A percentile compares a stretch with the other conserved stretches of the same genome.
phyloP scores from a whole-genome alignment of 2,329 filamentous ascomycete species.

The Fusarium brachygibbosum region DNA sequence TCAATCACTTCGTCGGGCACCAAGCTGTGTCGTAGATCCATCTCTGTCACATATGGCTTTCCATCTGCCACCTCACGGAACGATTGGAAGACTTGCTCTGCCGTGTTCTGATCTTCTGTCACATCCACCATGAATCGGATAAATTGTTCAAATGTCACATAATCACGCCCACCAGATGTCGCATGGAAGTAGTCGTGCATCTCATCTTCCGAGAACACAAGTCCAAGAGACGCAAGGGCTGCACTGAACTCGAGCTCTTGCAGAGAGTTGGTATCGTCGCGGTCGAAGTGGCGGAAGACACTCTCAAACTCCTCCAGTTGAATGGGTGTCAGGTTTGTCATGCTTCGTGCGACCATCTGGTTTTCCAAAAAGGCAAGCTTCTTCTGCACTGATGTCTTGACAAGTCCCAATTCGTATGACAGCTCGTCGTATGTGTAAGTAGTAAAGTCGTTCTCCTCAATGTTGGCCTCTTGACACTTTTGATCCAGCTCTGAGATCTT shows the following conservation, averaged over 20 bases:
- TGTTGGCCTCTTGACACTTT: conserved; percentile 95
- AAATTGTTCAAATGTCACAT: conserved; percentile 97
- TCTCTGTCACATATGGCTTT: conserved; percentile 98
- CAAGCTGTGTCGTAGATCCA: conserved; percentile 93
- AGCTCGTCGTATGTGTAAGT: conserved; percentile 98
- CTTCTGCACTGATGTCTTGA: conserved; percentile 93
- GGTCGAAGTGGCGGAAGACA: conserved; percentile 97
- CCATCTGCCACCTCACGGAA: conserved; percentile 98
- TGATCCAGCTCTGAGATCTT: conserved; percentile 88
- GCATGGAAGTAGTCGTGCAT: conserved; percentile 96
- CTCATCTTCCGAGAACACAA: conserved; percentile 97
- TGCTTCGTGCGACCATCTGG: conserved; percentile 96
- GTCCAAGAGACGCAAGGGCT: conserved; percentile 90
- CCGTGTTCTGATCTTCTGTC: conserved; percentile 98
- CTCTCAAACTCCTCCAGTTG: conserved; percentile 99
- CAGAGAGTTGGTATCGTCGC: conserved; percentile 89
- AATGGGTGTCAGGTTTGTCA: conserved; percentile 98
- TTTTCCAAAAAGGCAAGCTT: conserved; percentile 98
- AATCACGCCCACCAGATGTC: conserved; percentile 81
- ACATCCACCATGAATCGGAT: conserved; percentile 99
- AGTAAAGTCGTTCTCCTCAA: conserved; percentile 99
- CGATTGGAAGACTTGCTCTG: conserved; percentile 97
- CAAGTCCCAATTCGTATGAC: conserved; percentile 90
- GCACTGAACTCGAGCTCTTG: conserved; percentile 97
- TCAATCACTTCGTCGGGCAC: conserved; percentile 98